Evolutionary conservation across 2,329 filamentous ascomycete species (phyloP).

Genomic region (Corynespora cassiicola): DNA sequence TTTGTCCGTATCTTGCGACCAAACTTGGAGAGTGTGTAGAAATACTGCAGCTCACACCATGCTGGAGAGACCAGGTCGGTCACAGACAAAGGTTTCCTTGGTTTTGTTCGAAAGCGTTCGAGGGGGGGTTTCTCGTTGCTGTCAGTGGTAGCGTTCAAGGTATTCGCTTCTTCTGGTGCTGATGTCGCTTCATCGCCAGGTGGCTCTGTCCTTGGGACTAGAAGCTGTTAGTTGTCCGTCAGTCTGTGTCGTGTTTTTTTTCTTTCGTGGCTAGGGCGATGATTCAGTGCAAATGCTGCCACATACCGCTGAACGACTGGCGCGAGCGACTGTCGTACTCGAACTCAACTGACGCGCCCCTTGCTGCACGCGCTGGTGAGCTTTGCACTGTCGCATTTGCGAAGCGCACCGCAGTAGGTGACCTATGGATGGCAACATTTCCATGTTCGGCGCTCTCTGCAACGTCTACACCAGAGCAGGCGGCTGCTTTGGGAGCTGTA

Average conservation of each 20-base stretch:
- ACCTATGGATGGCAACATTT: constrained; percentile 12
- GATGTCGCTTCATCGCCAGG: constrained; percentile 4
- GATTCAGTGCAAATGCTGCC: neutral
- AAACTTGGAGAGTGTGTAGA: constrained; percentile 79
- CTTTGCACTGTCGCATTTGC: too few relatives aligned
- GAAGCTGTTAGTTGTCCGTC: constrained; percentile 49
- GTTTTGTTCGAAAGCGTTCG: constrained; percentile 77
- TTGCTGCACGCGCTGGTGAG: too few relatives aligned
- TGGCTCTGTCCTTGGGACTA: constrained; percentile 38
- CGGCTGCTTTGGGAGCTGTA: constrained; percentile 32
- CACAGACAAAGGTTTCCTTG: constrained; percentile 81
- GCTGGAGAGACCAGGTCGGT: constrained; percentile 87
- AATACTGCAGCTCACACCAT: constrained; percentile 97
- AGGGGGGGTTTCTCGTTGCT: constrained; percentile 67
- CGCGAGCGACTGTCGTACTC: constrained; percentile 50
- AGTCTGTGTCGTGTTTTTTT: too few relatives aligned
- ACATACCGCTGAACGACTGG: constrained; percentile 40
- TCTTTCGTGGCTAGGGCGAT: constrained; percentile 1
- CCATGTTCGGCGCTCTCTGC: constrained; percentile 15
- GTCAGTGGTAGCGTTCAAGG: neutral
- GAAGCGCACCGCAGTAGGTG: constrained; percentile 15
- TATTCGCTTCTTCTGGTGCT: constrained; percentile 1
- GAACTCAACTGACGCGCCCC: constrained; percentile 46
- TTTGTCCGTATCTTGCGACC: constrained; percentile 77
- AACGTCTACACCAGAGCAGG: constrained; percentile 27